Evolutionary conservation across 176 grass and related monocot genomes (phyloP).

Genomic region (Musa troglodytarum): DNA sequence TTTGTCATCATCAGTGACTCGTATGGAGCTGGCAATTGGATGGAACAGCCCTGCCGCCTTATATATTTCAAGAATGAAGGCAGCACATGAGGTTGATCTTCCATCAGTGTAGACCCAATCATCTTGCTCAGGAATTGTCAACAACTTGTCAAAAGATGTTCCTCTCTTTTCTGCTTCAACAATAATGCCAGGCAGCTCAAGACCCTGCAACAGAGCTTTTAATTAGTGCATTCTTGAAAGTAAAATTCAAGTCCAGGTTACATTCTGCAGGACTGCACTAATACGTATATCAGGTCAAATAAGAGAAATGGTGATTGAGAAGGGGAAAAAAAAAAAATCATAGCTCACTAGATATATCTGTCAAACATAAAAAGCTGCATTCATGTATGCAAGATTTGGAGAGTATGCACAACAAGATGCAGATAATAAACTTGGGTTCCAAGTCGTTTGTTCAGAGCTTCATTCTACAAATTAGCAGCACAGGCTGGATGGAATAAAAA

Average conservation of each 20-base stretch:
- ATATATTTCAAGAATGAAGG: constrained; percentile 89
- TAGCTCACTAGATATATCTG: not conserved
- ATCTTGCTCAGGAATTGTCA: constrained; percentile 77
- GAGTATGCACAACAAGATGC: constrained; percentile 7
- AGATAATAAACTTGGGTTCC: constrained; percentile 55
- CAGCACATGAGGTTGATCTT: constrained; percentile 78
- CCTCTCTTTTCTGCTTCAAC: constrained; percentile 82
- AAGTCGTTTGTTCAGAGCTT: constrained; percentile 92
- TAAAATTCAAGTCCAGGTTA: not conserved
- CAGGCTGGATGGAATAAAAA: constrained; percentile 30
- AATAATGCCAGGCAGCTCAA: constrained; percentile 75
- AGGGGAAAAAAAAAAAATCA: not conserved
- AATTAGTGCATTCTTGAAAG: not conserved
- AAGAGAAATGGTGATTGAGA: not conserved
- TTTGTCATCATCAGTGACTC: too few species aligned
- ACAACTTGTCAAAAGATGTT: constrained; percentile 73
- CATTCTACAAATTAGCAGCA: constrained; percentile 80
- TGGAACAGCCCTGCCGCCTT: constrained; percentile 83
- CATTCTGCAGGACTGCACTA: not conserved
- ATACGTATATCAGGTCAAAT: not conserved
- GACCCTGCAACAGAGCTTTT: constrained; percentile 41
- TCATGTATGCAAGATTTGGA: not conserved
- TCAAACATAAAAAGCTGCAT: not conserved
- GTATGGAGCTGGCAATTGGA: constrained; percentile 44
- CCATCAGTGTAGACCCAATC: constrained; percentile 80